Base-by-base conservation (phyloP, 768 basidiomycete genomes). In the Rhodosporidiobolus sp. region DNA sequence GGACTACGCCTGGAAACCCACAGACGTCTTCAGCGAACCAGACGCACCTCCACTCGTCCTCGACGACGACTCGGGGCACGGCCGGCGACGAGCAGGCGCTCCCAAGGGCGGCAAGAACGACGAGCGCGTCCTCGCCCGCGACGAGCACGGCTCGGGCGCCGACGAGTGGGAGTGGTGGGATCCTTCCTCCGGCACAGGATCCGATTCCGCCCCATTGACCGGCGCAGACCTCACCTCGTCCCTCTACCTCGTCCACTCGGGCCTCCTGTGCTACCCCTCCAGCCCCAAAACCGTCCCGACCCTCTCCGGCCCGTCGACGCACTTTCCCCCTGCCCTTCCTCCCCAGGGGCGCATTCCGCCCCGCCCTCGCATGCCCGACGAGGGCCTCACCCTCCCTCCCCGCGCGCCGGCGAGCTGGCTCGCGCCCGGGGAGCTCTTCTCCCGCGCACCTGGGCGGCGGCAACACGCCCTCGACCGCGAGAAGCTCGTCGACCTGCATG, bases 161-260 rank as follows among this genome's bases (percentile, higher is more conserved):
- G 62, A 60, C 50, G 71, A 64, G 57, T 67, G 55, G 28, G 71
- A 72, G 46, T 67, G 62, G 66, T 72, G 66, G 66, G 71, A 72
- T 22, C 65, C 70, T 6, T n/a, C 66, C 20, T 46, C 63, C 12
- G 6, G 38, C 43, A 32, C 60, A 1, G 24, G 46, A 7, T 24
- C 38, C 58, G 56, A 46, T 57, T 20, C 4, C 65, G 10, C 34
- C 26, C 49, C 30, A 32, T 4, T 38, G 38, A 30, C 35, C 32
- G 45, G 30, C 69, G 45, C 55, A 16, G 55, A 38, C 70, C 30
- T 54, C 63, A 58, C 59, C 50, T 49, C 56, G 30, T 45, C 61
- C 4, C 50, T 62, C 28, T 72, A 57, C 65, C 48, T 48, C 24
- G 54, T 58, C 61, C 45, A 67, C 55, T 20, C 38, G 50, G 70